These are phyloP conservation scores for Suillus americanus DNA, from an alignment of 768 basidiomycete species.

Conservation along the genomic window DNA sequence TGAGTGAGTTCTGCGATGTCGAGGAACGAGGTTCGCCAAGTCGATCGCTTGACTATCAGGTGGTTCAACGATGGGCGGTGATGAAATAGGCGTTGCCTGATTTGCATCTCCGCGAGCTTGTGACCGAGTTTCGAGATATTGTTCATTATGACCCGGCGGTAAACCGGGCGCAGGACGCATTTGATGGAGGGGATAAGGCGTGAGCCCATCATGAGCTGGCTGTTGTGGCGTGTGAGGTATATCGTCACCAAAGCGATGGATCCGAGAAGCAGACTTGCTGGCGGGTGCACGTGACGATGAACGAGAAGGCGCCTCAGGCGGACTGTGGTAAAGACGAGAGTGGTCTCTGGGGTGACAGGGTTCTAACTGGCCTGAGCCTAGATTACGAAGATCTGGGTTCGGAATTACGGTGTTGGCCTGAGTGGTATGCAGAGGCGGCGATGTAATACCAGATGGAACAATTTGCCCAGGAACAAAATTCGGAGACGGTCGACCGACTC, in stretches of 20 bases:
- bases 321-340: slow-evolving; percentile 11
- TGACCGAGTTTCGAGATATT: slow-evolving; percentile 9
- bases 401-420: slow-evolving; percentile 4
- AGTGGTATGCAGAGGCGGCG: not conserved
- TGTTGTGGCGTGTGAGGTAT: slow-evolving; percentile 9
- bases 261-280: slow-evolving; percentile 14
- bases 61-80: slow-evolving; percentile 7
- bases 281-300: slow-evolving; percentile 3
- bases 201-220: slow-evolving; percentile 10
- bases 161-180: slow-evolving; percentile 13
- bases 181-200: slow-evolving; percentile 17
- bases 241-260: slow-evolving; percentile 13
- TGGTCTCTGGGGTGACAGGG: slow-evolving; percentile 14
- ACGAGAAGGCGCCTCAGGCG: slow-evolving; percentile 2
- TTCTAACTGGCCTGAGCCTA: slow-evolving; percentile 1
- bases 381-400: slow-evolving; percentile 9
- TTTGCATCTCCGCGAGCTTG: slow-evolving; percentile 12
- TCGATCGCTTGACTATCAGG: slow-evolving; percentile 3
- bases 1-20: slow-evolving; percentile 13
- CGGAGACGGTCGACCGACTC: slow-evolving; percentile 39
- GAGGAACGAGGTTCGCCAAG: slow-evolving; percentile 2
- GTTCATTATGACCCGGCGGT: slow-evolving; percentile 25
- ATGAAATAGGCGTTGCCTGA: slow-evolving; percentile 3
- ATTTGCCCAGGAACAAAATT: slow-evolving; percentile 58
- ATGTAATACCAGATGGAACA: slow-evolving; percentile 28